Evolutionary conservation across 1,284 basidiomycete species (phyloP).

Genomic region (Puccinia polysora): DNA sequence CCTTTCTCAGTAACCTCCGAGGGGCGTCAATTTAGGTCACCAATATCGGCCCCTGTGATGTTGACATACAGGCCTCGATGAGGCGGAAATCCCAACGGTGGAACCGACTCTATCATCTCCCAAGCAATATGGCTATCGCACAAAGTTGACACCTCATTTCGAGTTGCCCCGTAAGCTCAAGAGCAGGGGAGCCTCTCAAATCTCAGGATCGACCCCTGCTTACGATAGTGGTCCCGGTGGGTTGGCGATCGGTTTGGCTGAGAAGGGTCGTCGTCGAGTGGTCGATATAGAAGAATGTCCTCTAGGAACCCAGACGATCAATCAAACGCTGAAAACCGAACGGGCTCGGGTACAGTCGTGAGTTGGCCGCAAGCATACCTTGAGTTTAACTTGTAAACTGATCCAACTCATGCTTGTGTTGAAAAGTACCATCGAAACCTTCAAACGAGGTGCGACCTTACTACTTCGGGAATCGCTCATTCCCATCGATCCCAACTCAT

Average conservation of each 20-base stretch:
- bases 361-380: conserved; percentile 48
- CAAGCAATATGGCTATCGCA: conserved; percentile 83
- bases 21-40: conserved; percentile 14
- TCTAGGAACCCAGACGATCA: conserved; percentile 79
- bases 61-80: conserved; percentile 58
- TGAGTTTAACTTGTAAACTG: background rate
- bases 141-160: conserved; percentile 96
- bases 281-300: conserved; percentile 97
- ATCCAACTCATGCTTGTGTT: background rate
- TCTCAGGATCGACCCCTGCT: background rate
- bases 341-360: conserved; percentile 68
- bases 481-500: conserved; percentile 56
- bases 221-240: conserved; percentile 58
- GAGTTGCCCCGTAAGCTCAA: conserved; percentile 64
- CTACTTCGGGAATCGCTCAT: conserved; percentile 71
- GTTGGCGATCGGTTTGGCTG: conserved; percentile 84
- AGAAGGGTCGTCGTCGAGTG: conserved; percentile 68
- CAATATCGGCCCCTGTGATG: background rate
- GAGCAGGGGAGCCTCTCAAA: conserved; percentile 46
- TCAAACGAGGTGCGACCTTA: conserved; percentile 83
- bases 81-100: conserved; percentile 63
- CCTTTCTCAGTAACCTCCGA: no score
- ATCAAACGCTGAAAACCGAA: conserved; percentile 64
- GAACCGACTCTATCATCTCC: conserved; percentile 78
- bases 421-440: conserved; percentile 68